Evolutionary conservation across 495 filamentous ascomycete species (phyloP), one percentile per base, ranked within the genome.

Genomic region (Penicillium macrosclerotiorum): DNA sequence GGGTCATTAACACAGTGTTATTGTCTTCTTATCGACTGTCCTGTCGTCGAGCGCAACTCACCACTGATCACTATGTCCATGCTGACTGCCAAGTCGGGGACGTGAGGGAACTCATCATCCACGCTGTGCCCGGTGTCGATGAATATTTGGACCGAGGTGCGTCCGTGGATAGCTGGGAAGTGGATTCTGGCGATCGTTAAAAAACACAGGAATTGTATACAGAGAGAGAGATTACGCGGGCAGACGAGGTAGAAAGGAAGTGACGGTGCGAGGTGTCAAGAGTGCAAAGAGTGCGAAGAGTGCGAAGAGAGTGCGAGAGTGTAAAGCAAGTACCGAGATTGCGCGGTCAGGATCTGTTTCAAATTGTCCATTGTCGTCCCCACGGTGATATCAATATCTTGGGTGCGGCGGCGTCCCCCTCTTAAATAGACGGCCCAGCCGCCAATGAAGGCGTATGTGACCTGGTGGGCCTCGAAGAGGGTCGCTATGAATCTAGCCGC

Each of bases 51-150:
- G n/a, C n/a, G n/a, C n/a, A n/a, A 37, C 47, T 49, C 30, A 57
- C 54, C 54, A 43, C 54, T 57, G 9, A 57, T 57, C 11, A 57
- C 54, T 9, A 57, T 51, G 23, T 57, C 54, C 54, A 57, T 57
- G 32, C 54, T 57, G 35, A 57, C 54, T 12, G 54, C 54, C 41
- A 57, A 32, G 33, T 57, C 54, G 3, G 54, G 49, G 13, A 57
- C 49, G 20, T 57, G 45, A 8, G 54, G 49, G 23, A 57, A 57
- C 19, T 57, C 54, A 23, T 27, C 41, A 26, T 57, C 54, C 19
- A 52, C 37, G 11, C 41, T 57, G 20, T 37, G 54, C 8, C 54
- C 54, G 19, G 49, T 51, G 36, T 57, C 54, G 43, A 57, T 57
- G 24, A 57, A 57, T 12, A 57, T 48, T 35, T 57, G 54, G 32